A percentile compares a stretch with the other conserved stretches of the same genome.
Evolutionary conservation across 225 moss, liverwort and hornwort genomes (phyloP).

Genomic region (Marchantia polymorpha): DNA sequence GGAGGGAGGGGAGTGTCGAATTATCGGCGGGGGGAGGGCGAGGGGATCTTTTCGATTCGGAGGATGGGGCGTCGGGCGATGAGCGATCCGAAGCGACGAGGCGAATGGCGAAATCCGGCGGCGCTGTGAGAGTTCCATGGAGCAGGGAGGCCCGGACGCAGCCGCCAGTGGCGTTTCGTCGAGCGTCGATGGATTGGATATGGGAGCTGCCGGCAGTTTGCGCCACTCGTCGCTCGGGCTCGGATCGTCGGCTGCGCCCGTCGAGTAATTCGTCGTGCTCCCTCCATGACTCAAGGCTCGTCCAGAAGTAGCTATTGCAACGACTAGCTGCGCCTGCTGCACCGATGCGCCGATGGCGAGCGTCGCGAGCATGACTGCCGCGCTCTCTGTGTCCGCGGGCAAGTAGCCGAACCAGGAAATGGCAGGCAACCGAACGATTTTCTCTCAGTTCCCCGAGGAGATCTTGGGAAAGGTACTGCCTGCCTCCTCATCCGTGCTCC

Average conservation of each 20-base stretch:
- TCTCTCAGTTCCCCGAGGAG: conserved; percentile 50
- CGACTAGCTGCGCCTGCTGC: conserved; percentile 27
- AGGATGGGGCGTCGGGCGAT: background rate
- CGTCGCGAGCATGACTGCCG: conserved; percentile 21
- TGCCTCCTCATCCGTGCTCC: background rate
- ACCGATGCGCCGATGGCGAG: conserved; percentile 22
- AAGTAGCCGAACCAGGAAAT: conserved; percentile 27
- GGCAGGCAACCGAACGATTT: conserved; percentile 38
- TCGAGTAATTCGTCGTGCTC: background rate
- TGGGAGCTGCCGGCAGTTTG: background rate
- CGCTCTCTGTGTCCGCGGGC: conserved; percentile 24
- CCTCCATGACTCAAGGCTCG: conserved; percentile 33
- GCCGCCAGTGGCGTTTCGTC: background rate
- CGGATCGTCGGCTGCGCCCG: background rate
- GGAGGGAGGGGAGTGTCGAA: too few relatives aligned
- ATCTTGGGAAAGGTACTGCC: conserved; percentile 42
- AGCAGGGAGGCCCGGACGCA: conserved; percentile 1
- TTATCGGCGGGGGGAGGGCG: too few relatives aligned
- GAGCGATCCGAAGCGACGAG: background rate
- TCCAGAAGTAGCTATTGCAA: conserved; percentile 45
- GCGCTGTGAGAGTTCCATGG: conserved; percentile 1
- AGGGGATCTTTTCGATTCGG: background rate
- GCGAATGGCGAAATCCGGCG: background rate
- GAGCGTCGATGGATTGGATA: conserved; percentile 15
- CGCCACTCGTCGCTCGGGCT: background rate